Base-by-base conservation (phyloP, 768 basidiomycete species). In the Rhodotorula paludigena region DNA sequence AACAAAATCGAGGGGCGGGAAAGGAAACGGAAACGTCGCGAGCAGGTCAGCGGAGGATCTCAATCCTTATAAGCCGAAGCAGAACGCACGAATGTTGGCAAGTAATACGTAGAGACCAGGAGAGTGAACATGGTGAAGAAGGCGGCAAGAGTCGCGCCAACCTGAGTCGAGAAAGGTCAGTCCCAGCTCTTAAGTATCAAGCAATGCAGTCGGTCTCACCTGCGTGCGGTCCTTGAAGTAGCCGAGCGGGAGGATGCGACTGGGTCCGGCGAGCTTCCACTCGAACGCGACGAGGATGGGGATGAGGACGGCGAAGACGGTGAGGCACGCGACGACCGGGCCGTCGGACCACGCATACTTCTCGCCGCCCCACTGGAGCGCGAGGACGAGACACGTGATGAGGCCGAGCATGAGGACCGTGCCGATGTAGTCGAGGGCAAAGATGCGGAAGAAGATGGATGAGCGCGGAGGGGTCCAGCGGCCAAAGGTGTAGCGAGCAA, bases 291-390 rank as follows among this genome's bases (percentile, higher is more conserved):
- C 57, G 20, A 77, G 57, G 14, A 78, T 65, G 15, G 81, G 59
- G 25, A 80, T 78, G 35, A 75, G 78, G 48, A 78, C 76, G 63
- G 74, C 68, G 62, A 77, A 78, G 30, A 76, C 72, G 41, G 54
- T 68, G 64, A 60, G 57, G 61, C 69, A 45, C 74, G 68, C 49
- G 74, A 77, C 58, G 74, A 66, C 47, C 57, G 67, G 60, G 6
- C 49, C 44, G 11, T 15, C 25, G 25, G 23, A 41, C 73, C 64
- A 76, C 33, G 63, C 63, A 70, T 81, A 81, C 14, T 76, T 75
- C 65, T 79, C 78, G 9, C 83, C 82, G 21, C 82, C 83, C 81
- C 82, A 83, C 69, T 82, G 80, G 1, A 84, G 72, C 14, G 82
- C 79, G 8, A 84, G 77, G 33, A 82, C 76, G 25, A 83, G 75